phyloP scores from a whole-genome alignment of 2,329 filamentous ascomycete genomes.

The Aspergillus cejpii region DNA sequence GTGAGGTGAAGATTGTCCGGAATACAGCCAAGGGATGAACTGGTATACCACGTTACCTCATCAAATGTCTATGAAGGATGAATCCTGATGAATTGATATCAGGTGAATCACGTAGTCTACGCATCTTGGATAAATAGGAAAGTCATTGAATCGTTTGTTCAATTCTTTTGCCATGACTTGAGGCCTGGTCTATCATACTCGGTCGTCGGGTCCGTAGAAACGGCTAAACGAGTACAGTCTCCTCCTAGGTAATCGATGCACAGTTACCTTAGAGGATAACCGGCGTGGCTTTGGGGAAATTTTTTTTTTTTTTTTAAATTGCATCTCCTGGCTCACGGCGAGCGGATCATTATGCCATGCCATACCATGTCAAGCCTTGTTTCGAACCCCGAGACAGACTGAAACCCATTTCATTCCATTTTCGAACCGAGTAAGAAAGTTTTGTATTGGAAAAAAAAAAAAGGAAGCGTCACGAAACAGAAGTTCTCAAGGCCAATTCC shows the following conservation, averaged over 20 bases:
- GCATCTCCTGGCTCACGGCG: conserved; percentile 13
- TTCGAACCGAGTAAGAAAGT: conserved; percentile 25
- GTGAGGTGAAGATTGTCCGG: conserved; percentile 52
- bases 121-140: no score
- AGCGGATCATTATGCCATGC: conserved; percentile 5
- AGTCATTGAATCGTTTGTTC: no score
- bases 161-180: neutral
- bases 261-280: conserved; percentile 2
- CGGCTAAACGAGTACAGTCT: neutral
- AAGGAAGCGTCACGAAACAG: conserved; percentile 33
- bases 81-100: no score
- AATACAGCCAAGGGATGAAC: conserved; percentile 37
- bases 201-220: no score
- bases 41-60: no score
- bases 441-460: no score
- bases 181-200: neutral
- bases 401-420: conserved; percentile 25
- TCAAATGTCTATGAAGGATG: no score
- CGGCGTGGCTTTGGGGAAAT: conserved; percentile 9
- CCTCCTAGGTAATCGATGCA: neutral
- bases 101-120: neutral
- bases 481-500: conserved; percentile 33
- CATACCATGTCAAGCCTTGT: neutral
- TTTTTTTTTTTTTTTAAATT: conserved; percentile 14
- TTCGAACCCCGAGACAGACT: conserved; percentile 12